Conservation (phyloP, 441 rosid species). For the Adansonia grandidieri region DNA sequence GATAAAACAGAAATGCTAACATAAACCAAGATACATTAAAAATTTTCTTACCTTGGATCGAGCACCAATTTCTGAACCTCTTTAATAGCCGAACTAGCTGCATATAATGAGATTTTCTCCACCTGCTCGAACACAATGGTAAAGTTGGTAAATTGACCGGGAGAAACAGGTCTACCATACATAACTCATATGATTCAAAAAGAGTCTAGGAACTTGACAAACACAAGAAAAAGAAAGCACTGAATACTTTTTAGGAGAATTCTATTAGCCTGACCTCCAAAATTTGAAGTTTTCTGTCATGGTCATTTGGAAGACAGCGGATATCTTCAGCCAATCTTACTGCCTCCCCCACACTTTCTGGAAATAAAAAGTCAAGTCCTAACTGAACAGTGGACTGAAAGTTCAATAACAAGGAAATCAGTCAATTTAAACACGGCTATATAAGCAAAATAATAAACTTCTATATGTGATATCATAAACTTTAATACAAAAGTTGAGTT, state of each 20-base stretch:
- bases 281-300: conserved; percentile 82
- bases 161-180: conserved; percentile 15
- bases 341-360: conserved; percentile 89
- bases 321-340: conserved; percentile 81
- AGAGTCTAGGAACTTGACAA: background rate
- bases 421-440: background rate
- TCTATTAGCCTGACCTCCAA: conserved; percentile 68
- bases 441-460: conserved; percentile 10
- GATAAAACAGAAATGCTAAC: background rate
- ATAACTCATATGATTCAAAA: background rate
- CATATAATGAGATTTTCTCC: conserved; percentile 87
- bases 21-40: background rate
- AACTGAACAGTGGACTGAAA: conserved; percentile 88
- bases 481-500: background rate
- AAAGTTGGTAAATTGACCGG: conserved; percentile 8
- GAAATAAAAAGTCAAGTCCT: conserved; percentile 89
- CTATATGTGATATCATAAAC: background rate
- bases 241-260: conserved; percentile 29
- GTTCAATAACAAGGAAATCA: conserved; percentile 28
- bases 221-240: conserved; percentile 27
- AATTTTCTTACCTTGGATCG: conserved; percentile 81
- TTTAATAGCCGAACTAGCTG: conserved; percentile 96
- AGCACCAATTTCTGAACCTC: conserved; percentile 94
- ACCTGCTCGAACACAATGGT: conserved; percentile 51
- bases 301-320: conserved; percentile 83